Percentiles rank a stretch among this genome's conserved stretches.
phyloP scores from a whole-genome alignment of 768 basidiomycete species.

The Gyrodon lividus region DNA sequence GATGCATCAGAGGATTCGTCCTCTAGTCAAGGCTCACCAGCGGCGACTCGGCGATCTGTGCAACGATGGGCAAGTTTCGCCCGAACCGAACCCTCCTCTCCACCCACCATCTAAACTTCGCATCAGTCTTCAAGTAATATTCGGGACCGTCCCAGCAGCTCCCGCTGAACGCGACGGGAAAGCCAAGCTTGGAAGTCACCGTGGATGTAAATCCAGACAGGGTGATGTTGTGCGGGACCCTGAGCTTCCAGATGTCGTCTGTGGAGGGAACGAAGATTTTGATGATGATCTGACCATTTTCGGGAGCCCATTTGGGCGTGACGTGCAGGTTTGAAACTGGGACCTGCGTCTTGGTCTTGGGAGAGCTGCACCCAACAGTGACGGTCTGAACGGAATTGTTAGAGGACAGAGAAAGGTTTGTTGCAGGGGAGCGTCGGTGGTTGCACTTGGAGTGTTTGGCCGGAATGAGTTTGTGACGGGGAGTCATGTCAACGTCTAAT shows the following conservation, averaged over 20 bases:
- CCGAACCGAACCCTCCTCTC: slow-evolving; percentile 32
- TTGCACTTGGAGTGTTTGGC: not conserved
- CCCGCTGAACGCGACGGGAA: slow-evolving; percentile 34
- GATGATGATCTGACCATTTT: slow-evolving; percentile 35
- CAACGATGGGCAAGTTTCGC: slow-evolving; percentile 36
- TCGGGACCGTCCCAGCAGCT: slow-evolving; percentile 28
- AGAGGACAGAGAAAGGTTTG: slow-evolving; percentile 14
- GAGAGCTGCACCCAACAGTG: slow-evolving; percentile 12
- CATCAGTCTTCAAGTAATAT: slow-evolving; percentile 32
- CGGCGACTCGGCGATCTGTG: slow-evolving; percentile 19
- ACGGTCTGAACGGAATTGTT: slow-evolving; percentile 14
- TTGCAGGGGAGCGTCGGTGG: slow-evolving; percentile 14
- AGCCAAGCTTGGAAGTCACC: slow-evolving; percentile 37
- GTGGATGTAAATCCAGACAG: slow-evolving; percentile 32
- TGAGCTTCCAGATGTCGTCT: slow-evolving; percentile 41
- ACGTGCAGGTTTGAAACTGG: not conserved
- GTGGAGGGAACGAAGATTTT: slow-evolving; percentile 40
- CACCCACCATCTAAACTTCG: slow-evolving; percentile 35
- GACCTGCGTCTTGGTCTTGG: slow-evolving; percentile 6
- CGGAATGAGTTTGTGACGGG: not conserved
- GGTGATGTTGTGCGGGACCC: slow-evolving; percentile 30
- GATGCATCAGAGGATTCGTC: too few relatives aligned
- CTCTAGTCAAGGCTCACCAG: too few relatives aligned
- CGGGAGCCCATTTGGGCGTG: slow-evolving; percentile 31
- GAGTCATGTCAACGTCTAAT: not conserved